Evolutionary conservation across 2,329 filamentous ascomycete genomes (phyloP), one percentile per base, ranked within the genome.

Genomic region (Xylaria sp.): DNA sequence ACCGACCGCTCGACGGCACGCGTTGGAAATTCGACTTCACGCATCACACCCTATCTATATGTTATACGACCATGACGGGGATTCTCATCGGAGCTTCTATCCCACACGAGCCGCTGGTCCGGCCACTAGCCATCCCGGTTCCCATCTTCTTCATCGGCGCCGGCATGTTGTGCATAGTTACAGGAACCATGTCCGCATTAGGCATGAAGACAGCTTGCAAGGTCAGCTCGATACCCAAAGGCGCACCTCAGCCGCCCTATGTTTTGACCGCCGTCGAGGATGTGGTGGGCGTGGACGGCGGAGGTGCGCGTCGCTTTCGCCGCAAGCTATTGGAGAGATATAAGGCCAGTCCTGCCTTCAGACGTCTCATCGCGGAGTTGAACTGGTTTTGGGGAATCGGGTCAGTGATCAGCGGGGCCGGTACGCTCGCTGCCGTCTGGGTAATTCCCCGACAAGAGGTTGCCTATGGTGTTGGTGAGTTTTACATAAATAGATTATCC

Each of bases 201-300:
- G 67, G 74, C 20, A 72, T 76, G 75, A 79, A 77, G 18, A 85
- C 88, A 0, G 88, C 87, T 0, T 90, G 88, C 73, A 85, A 87
- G 53, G 87, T 91, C 69, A 90, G 87, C 61, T 91, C 89, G 1
- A 87, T 88, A 0, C 83, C 83, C 0, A 89, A 88, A 74, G 89
- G 89, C 20, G 83, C 83, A 18, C 80, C 81, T 76, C 86, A 90
- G 65, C 83, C 86, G 3, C 90, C 90, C 0, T 85, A 87, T 2
- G 83, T 87, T 1, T 89, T 90, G 72, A 90, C 89, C 58, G 83
- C 91, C 34, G 86, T 91, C 30, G 90, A 92, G 77, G 90, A 92
- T 72, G 84, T 91, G 28, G 84, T 90, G 15, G 89, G 87, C 4
- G 90, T 92, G 46, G 90, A 91, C 74, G 89, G 88, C 23, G 85